Base-by-base conservation (phyloP, 1,284 basidiomycete species). In the Flammula alnicola region DNA sequence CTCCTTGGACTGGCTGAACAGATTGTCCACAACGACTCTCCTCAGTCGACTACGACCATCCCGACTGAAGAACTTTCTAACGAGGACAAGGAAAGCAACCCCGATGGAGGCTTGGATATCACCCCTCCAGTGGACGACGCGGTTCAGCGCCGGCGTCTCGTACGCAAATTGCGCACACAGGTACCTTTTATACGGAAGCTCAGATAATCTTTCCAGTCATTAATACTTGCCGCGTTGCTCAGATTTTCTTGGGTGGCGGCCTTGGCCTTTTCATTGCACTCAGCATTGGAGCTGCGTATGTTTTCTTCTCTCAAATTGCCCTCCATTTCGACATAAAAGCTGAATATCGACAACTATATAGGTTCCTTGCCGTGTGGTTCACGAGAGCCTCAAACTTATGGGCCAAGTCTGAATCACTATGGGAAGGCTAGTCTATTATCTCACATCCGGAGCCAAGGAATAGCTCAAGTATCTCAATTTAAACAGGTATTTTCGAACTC, bases 221-320 rank as follows among this genome's bases (percentile, higher is more conserved):
- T 17, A 43, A 27, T 33, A 29, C 25, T 39, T 12, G 3, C 22
- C 29, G 38, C 14, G 42, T 26, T 33, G 12, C 37, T 49, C 64
- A 93, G 84, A 93, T 97, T 51, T 86, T 93, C 70, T 64, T 83
- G 8, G 94, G 94, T n/a, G 82, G 90, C 1, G 69, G 73, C 5
- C 57, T 80, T 29, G 94, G 94, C n/a, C n/a, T 96, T 32, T 67
- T 89, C 57, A 72, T 93, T 38, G 86, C 94, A 1, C 69, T 91
- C 29, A 78, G 84, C 41, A 86, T 96, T 51, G 89, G 88, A 31
- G 86, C 84, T 14, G 79, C 86, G 72, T 78, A 56, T 52, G 72
- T 61, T 14, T n/a, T 20, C 19, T 6, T 14, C n/a, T 14, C 14
- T 26, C n/a, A n/a, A n/a, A n/a, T n/a, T n/a, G n/a, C n/a, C n/a